Percentiles rank a stretch among this genome's conserved stretches.
These are phyloP conservation scores for Leccinum brunneo-olivaceum DNA, from an alignment of 1,284 basidiomycete species.

Conservation along the genomic window DNA sequence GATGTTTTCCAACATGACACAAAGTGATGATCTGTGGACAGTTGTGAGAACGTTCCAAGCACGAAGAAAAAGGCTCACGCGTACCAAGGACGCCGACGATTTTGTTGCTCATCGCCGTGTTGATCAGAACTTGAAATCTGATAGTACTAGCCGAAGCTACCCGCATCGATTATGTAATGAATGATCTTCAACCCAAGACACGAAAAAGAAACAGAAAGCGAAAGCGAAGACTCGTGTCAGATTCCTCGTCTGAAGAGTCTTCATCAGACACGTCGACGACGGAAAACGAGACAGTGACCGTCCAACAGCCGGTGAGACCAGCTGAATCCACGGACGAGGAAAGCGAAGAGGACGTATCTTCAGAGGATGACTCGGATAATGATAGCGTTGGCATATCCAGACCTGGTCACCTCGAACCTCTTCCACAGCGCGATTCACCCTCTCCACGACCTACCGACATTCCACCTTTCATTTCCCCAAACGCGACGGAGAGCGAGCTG, in stretches of 20 bases:
- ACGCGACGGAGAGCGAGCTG: slow-evolving; percentile 40
- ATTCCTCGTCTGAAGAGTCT: slow-evolving; percentile 38
- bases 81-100: slow-evolving; percentile 25
- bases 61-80: slow-evolving; percentile 17
- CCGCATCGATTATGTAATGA: slow-evolving; percentile 1
- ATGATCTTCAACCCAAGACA: slow-evolving; percentile 6
- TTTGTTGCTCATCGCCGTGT: slow-evolving; percentile 21
- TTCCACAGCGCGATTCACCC: slow-evolving; percentile 31
- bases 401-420: slow-evolving; percentile 5
- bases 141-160: background rate
- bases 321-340: slow-evolving; percentile 4
- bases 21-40: slow-evolving; percentile 11
- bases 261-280: slow-evolving; percentile 15
- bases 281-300: slow-evolving; percentile 6
- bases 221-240: slow-evolving; percentile 43
- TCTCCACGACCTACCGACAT: slow-evolving; percentile 43
- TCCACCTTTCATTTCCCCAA: slow-evolving; percentile 44
- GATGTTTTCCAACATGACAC: background rate
- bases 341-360: slow-evolving; percentile 15
- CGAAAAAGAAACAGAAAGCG: slow-evolving; percentile 48
- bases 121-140: background rate
- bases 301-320: slow-evolving; percentile 1
- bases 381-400: slow-evolving; percentile 12
- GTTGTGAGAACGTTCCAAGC: background rate
- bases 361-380: slow-evolving; percentile 10